Evolutionary conservation across 2,329 filamentous ascomycete genomes (phyloP).

Genomic region (Thelonectria blattea): DNA sequence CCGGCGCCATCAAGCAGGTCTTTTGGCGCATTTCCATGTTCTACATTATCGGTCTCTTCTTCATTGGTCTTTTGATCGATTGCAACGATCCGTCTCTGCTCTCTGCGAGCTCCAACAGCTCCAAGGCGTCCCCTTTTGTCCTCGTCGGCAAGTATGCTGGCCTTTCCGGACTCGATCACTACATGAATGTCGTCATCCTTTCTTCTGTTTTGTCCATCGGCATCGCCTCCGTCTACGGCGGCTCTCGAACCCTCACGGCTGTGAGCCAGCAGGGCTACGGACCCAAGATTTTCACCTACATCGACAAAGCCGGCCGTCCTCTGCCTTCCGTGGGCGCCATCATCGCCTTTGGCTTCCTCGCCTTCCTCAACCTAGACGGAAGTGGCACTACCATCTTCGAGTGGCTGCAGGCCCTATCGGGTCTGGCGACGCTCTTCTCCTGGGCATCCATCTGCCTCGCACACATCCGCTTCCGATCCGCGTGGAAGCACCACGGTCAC

Average conservation of each 20-base stretch:
- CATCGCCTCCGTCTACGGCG: conserved; percentile 58
- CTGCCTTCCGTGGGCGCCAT: conserved; percentile 50
- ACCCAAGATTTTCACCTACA: conserved; percentile 57
- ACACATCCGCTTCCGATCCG: conserved; percentile 68
- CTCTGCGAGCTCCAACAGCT: conserved; percentile 14
- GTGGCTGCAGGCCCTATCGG: conserved; percentile 68
- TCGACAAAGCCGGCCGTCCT: conserved; percentile 58
- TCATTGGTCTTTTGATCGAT: conserved; percentile 51
- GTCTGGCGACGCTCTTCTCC: conserved; percentile 65
- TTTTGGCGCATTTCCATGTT: conserved; percentile 55
- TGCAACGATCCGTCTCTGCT: conserved; percentile 51
- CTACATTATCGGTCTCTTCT: conserved; percentile 53
- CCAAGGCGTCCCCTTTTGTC: conserved; percentile 53
- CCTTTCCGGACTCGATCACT: conserved; percentile 52
- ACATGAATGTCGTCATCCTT: conserved; percentile 59
- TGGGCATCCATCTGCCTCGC: conserved; percentile 66
- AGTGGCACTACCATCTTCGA: conserved; percentile 60
- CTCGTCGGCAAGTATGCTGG: conserved; percentile 54
- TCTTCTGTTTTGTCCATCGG: conserved; percentile 59
- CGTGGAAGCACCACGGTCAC: conserved; percentile 63
- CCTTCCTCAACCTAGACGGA: conserved; percentile 50
- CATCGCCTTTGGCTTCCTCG: conserved; percentile 52
- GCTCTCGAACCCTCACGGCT: conserved; percentile 59
- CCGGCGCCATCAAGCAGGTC: conserved; percentile 77
- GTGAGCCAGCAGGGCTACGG: conserved; percentile 60